phyloP scores from a whole-genome alignment of 805 yeast species.

The Barnettozyma siamensis region DNA sequence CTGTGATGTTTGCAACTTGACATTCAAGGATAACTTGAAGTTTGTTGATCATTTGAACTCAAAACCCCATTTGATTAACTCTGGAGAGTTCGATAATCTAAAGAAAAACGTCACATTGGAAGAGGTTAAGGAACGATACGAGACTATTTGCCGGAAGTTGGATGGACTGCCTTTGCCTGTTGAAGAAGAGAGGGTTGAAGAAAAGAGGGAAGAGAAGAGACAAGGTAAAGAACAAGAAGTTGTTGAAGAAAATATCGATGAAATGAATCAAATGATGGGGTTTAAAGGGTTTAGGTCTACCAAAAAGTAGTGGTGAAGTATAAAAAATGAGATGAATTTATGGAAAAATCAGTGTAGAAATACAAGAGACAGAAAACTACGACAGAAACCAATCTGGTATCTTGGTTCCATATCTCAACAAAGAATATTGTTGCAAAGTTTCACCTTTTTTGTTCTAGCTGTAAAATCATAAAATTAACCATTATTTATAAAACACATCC shows the following conservation, averaged over 20 bases:
- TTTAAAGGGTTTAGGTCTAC: slow-evolving; percentile 49
- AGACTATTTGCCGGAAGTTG: slow-evolving; percentile 22
- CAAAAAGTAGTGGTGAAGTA: slow-evolving; percentile 25
- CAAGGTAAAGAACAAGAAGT: too few relatives aligned
- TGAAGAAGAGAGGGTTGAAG: slow-evolving; percentile 32
- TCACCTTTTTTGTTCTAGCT: not conserved
- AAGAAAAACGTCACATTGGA: slow-evolving; percentile 41
- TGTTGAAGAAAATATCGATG: slow-evolving; percentile 22
- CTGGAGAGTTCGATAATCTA: slow-evolving; percentile 30
- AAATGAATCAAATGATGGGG: slow-evolving; percentile 47
- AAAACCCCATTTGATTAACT: slow-evolving; percentile 51
- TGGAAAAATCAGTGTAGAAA: not conserved
- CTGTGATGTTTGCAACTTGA: slow-evolving; percentile 74
- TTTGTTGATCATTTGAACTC: slow-evolving; percentile 81
- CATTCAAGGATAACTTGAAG: slow-evolving; percentile 78
- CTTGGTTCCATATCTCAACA: slow-evolving; percentile 8
- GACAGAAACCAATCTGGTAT: not conserved
- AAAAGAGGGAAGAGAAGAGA: slow-evolving; percentile 21
- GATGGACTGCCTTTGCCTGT: slow-evolving; percentile 38
- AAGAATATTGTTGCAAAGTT: slow-evolving; percentile 10
- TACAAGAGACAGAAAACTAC: slow-evolving; percentile 1
- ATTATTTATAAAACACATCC: slow-evolving; percentile 4
- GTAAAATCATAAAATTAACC: slow-evolving; percentile 10
- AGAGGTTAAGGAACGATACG: slow-evolving; percentile 40
- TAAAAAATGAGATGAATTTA: too few relatives aligned